phyloP scores from a whole-genome alignment of 208 protist species.

The Borovskyia barvae region DNA sequence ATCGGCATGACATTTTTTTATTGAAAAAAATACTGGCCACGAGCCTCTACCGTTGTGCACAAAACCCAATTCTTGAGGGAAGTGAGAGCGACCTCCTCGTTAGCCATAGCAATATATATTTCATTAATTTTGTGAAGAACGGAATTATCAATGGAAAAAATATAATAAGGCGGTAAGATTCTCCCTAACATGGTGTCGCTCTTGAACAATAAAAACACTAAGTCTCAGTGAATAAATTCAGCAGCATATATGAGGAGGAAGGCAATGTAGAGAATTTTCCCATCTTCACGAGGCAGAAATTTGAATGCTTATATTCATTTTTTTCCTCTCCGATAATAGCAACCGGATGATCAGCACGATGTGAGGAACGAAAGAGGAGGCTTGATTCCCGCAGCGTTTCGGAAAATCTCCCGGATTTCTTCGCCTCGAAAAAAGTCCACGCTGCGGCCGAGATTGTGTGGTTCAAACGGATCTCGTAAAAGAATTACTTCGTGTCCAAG shows the following conservation, averaged over 20 bases:
- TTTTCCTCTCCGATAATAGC: too few relatives aligned
- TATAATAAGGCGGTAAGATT: not conserved
- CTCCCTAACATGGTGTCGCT: too few relatives aligned
- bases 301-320: too few relatives aligned
- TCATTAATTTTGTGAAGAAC: too few relatives aligned
- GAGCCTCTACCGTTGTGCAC: too few relatives aligned
- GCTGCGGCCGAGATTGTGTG: slow-evolving; percentile 69
- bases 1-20: too few relatives aligned
- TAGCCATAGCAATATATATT: too few relatives aligned
- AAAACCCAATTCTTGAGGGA: too few relatives aligned
- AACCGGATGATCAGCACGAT: not conserved
- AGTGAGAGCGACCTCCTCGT: too few relatives aligned
- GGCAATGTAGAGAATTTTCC: not conserved
- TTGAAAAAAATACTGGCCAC: too few relatives aligned
- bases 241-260: not conserved
- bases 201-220: slow-evolving; percentile 16
- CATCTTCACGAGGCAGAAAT: not conserved
- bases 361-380: slow-evolving; percentile 23
- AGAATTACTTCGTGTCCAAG: slow-evolving; percentile 68
- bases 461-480: slow-evolving; percentile 74
- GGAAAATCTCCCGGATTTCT: slow-evolving; percentile 65
- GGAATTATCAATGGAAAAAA: too few relatives aligned
- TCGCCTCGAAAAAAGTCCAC: slow-evolving; percentile 84
- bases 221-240: slow-evolving; percentile 7
- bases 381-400: slow-evolving; percentile 34